Evolutionary conservation across 192 early-diverging fungal genomes (phyloP), one percentile per base, ranked within the genome.

Genomic region (Gigaspora rosea): DNA sequence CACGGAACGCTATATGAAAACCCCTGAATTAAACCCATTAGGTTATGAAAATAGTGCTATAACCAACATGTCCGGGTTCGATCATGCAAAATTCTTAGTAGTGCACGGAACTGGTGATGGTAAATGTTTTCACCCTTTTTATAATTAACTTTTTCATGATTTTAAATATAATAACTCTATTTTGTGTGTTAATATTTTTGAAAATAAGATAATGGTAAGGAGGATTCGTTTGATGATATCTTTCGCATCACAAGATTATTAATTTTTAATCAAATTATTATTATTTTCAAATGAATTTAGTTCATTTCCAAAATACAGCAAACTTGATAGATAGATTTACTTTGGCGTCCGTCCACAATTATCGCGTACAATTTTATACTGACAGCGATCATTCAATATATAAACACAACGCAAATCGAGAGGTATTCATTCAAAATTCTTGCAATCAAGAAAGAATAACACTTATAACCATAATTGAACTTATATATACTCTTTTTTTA

Each of bases 1-100:
- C 81, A 99, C 97, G 1, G 97, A 99, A 81, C 87, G 97, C 67
- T 99, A 95, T 83, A 96, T 99, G 96, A 90, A 92, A 80, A 94
- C 95, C 20, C 96, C 95, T 16, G 54, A 84, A 62, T 59, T 84
- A 71, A 99, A 99, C 83, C 75, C 80, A 4, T 81, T 84, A 0
- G 97, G 96, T 11, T 99, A 99, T 84, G 84, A 82, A 47, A 69
- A 84, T 33, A 95, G 92, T 71, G 87, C 94, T 7, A 89, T 99
- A 0, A 80, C 71, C 49, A 91, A 94, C 62, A 92, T 94, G 90
- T 88, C 87, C 1, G 95, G 93, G 0, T 99, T 99, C 82, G 84
- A 84, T 49, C 84, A 93, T 58, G 82, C 91, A 0, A 82, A 90
- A 46, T 98, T 92, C 80, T 84, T 99, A 47, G 79, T 99, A 41